These are phyloP conservation scores for Curvularia lunata DNA, from an alignment of 2,329 filamentous ascomycete genomes.

Conservation along the genomic window DNA sequence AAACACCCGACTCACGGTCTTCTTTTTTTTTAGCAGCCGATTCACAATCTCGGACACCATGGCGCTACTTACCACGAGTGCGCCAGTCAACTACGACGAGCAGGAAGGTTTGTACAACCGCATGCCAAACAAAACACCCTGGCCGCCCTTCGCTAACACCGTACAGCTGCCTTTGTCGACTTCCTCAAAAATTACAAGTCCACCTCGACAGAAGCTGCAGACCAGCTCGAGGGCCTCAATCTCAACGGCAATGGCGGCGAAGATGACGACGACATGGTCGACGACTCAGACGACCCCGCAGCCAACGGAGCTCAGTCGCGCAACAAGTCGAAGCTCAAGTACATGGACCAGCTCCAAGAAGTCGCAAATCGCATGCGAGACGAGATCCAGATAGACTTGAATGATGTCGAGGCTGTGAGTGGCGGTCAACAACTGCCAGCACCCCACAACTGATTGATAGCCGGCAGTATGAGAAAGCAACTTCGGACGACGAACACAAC, in stretches of 20 bases:
- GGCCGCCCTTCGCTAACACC: constrained; percentile 44
- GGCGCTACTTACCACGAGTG: constrained; percentile 82
- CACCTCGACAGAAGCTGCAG: constrained; percentile 71
- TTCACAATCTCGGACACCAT: constrained; percentile 59
- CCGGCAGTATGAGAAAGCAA: constrained; percentile 75
- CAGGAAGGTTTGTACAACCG: constrained; percentile 71
- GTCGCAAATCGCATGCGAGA: constrained; percentile 79
- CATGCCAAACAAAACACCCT: constrained; percentile 22
- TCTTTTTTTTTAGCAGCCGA: constrained; percentile 5
- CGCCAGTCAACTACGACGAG: constrained; percentile 83
- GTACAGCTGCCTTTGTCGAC: constrained; percentile 77
- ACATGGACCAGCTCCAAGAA: constrained; percentile 84
- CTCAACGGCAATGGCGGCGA: constrained; percentile 86
- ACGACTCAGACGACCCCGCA: constrained; percentile 71
- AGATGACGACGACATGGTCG: constrained; percentile 93
- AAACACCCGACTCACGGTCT: constrained; percentile 14
- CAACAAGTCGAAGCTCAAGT: constrained; percentile 74
- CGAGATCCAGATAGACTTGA: constrained; percentile 85
- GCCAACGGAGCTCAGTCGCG: constrained; percentile 48
- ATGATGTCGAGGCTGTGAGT: constrained; percentile 71
- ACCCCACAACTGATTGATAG: not conserved
- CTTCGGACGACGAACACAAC: constrained; percentile 63
- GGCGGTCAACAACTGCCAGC: constrained; percentile 57
- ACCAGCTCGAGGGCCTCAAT: constrained; percentile 82
- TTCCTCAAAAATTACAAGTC: constrained; percentile 91